These are phyloP conservation scores for Paramecium bursaria DNA, from an alignment of 73 alveolate genomes.

Conservation along the genomic window DNA sequence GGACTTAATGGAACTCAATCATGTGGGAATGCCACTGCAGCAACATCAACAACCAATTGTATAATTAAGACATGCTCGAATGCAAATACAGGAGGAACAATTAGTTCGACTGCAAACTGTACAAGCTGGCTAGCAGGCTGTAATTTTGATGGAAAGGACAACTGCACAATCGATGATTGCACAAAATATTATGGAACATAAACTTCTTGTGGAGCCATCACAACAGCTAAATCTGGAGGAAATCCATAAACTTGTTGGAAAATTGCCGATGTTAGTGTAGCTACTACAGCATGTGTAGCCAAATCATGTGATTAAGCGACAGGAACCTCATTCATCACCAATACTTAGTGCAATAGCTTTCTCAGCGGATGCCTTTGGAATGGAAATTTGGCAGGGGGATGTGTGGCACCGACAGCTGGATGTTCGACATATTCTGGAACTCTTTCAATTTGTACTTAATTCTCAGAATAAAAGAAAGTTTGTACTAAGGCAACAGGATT, in stretches of 20 bases:
- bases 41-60: constrained; percentile 3
- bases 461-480: too few relatives aligned
- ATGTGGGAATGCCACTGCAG: constrained; percentile 28
- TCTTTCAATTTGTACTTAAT: not conserved
- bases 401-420: constrained; percentile 30
- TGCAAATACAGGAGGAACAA: not conserved
- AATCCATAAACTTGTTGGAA: constrained; percentile 3
- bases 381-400: not conserved
- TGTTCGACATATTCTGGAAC: constrained; percentile 26
- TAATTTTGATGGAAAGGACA: constrained; percentile 8
- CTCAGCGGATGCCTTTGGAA: constrained; percentile 10
- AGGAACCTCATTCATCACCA: too few relatives aligned
- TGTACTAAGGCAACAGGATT: too few relatives aligned
- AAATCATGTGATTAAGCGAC: too few relatives aligned
- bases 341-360: too few relatives aligned
- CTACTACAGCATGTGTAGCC: not conserved
- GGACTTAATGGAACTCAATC: not conserved
- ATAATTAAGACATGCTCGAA: constrained; percentile 2
- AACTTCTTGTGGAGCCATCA: constrained; percentile 19
- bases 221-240: not conserved
- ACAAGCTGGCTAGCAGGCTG: not conserved
- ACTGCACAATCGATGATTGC: constrained; percentile 54
- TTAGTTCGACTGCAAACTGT: not conserved
- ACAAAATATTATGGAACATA: constrained; percentile 9
- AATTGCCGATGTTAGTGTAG: not conserved